Conservation (phyloP, 2,329 filamentous ascomycete genomes). For the Arthrobotrys entomopaga region DNA sequence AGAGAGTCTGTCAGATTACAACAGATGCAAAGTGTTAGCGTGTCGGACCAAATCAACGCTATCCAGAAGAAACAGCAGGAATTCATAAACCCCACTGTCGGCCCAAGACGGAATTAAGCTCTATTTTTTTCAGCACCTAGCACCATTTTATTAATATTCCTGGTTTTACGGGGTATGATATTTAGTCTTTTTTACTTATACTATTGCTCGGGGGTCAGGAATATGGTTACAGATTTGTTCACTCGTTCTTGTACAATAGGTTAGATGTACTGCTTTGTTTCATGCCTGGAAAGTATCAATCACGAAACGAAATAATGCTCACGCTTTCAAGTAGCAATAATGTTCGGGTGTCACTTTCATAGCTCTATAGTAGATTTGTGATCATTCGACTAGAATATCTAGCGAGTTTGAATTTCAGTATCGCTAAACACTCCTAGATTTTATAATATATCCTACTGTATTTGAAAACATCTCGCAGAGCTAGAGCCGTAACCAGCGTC, state of each 20-base stretch:
- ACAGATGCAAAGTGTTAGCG: conserved; percentile 76
- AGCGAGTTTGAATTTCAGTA: not conserved
- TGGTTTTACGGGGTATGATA: conserved; percentile 17
- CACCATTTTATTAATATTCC: conserved; percentile 13
- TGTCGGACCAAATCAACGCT: conserved; percentile 83
- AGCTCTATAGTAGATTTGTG: not conserved
- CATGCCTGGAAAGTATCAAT: conserved; percentile 1
- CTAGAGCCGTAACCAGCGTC: no score
- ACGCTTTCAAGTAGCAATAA: not conserved
- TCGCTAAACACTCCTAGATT: no score
- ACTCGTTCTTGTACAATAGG: conserved; percentile 47
- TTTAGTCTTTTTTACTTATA: conserved; percentile 21
- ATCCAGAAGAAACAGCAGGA: conserved; percentile 70
- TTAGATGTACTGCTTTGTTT: conserved; percentile 32
- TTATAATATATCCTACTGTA: no score
- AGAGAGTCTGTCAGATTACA: conserved; percentile 67
- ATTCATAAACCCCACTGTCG: conserved; percentile 59
- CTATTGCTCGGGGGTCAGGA: not conserved
- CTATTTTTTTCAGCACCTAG: not conserved
- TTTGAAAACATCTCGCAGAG: no score
- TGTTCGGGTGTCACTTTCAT: no score
- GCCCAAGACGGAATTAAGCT: conserved; percentile 56
- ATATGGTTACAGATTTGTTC: conserved; percentile 20
- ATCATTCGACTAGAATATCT: not conserved
- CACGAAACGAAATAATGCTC: conserved; percentile 35